These are phyloP conservation scores for Dryas integrifolia DNA, from an alignment of 331 rosid genomes.

Conservation along the genomic window DNA sequence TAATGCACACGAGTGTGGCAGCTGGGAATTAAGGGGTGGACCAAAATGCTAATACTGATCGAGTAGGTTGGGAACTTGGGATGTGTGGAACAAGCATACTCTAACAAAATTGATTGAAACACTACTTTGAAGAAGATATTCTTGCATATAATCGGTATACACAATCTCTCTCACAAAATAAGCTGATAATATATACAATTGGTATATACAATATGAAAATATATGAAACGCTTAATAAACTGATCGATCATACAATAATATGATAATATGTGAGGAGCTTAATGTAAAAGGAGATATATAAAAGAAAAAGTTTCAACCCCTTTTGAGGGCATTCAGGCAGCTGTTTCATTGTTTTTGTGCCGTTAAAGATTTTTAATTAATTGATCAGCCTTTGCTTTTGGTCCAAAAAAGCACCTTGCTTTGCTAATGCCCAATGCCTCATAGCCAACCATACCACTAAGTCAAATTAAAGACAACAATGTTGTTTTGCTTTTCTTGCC, in stretches of 20 bases:
- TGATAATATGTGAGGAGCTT: too few relatives aligned
- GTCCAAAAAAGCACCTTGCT: not conserved
- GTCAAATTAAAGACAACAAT: not conserved
- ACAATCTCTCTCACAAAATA: too few relatives aligned
- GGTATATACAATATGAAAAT: too few relatives aligned
- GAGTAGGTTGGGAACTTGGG: constrained; percentile 10
- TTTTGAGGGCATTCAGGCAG: too few relatives aligned
- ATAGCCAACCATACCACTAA: not conserved
- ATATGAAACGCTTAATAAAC: too few relatives aligned
- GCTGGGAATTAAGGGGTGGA: constrained; percentile 2
- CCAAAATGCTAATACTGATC: constrained; percentile 10
- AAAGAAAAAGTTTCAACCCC: too few relatives aligned
- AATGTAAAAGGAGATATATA: too few relatives aligned
- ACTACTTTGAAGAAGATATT: too few relatives aligned
- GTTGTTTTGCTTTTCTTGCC: too few relatives aligned
- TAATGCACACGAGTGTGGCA: constrained; percentile 18
- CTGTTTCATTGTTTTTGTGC: not conserved
- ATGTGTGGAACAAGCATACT: constrained; percentile 6
- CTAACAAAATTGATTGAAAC: not conserved
- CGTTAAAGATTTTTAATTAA: not conserved
- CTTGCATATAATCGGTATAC: too few relatives aligned
- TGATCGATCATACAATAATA: too few relatives aligned
- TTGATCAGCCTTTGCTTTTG: not conserved
- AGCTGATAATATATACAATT: too few relatives aligned
- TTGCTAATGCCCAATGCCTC: not conserved